phyloP scores from a whole-genome alignment of 352 stramenopile species.

The Globisporangium irregulare region DNA sequence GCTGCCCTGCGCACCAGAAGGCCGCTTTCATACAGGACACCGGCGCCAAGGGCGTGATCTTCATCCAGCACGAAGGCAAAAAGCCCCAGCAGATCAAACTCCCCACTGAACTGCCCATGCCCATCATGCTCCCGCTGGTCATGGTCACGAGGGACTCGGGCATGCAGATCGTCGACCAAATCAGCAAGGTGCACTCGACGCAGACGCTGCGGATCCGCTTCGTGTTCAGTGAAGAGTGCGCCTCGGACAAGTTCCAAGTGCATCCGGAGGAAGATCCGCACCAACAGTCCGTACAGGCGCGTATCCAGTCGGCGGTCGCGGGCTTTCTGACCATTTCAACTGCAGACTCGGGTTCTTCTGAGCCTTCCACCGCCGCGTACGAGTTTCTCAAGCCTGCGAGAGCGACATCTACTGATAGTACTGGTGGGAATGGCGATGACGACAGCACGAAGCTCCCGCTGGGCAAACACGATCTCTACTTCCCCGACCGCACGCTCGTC shows the following conservation, averaged over 20 bases:
- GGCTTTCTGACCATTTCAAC: slow-evolving; percentile 55
- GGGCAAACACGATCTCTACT: slow-evolving; percentile 40
- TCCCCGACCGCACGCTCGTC: slow-evolving; percentile 23
- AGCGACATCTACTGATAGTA: background rate
- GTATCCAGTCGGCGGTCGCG: slow-evolving; percentile 36
- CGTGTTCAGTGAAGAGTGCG: slow-evolving; percentile 51
- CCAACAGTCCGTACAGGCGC: slow-evolving; percentile 33
- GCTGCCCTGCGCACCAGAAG: slow-evolving; percentile 68
- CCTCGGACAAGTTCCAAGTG: slow-evolving; percentile 38
- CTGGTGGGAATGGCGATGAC: too few relatives aligned
- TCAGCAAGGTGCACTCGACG: slow-evolving; percentile 26
- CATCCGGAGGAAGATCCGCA: slow-evolving; percentile 42
- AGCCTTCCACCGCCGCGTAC: slow-evolving; percentile 31
- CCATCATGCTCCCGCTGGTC: slow-evolving; percentile 50
- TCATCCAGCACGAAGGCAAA: slow-evolving; percentile 49
- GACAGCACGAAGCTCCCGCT: slow-evolving; percentile 30
- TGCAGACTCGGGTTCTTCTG: slow-evolving; percentile 34
- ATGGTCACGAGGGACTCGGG: slow-evolving; percentile 72
- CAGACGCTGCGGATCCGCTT: slow-evolving; percentile 46
- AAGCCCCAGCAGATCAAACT: slow-evolving; percentile 59
- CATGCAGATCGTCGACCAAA: slow-evolving; percentile 36
- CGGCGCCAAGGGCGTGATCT: slow-evolving; percentile 56
- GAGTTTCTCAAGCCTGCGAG: slow-evolving; percentile 26
- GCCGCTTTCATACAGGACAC: slow-evolving; percentile 51
- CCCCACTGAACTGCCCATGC: slow-evolving; percentile 32